A percentile compares a stretch with the other conserved stretches of the same genome.
Conservation (phyloP, 2,329 filamentous ascomycete species). For the Trichoderma pleuroti region DNA sequence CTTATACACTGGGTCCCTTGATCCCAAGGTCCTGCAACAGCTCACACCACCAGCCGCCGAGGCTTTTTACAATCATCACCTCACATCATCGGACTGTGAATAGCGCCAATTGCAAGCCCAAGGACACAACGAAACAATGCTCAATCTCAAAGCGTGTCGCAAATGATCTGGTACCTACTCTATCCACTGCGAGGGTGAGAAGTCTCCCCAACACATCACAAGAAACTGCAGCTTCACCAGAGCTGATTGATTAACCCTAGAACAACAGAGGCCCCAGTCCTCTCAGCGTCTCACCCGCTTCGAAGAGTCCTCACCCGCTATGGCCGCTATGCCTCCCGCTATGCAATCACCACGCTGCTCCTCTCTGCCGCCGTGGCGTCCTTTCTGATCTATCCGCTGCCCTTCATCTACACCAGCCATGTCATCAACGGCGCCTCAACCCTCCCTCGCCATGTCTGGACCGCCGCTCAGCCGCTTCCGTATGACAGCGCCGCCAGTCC, state of each 20-base stretch:
- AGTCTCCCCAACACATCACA: background rate
- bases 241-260: conserved; percentile 37
- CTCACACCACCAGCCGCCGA: background rate
- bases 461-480: conserved; percentile 62
- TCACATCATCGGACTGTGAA: background rate
- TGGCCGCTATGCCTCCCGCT: conserved; percentile 65
- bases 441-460: conserved; percentile 78
- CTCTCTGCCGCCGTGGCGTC: conserved; percentile 69
- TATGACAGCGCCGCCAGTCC: conserved; percentile 49
- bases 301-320: conserved; percentile 64
- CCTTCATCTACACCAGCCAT: conserved; percentile 70
- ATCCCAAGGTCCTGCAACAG: background rate
- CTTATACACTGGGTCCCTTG: background rate
- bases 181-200: conserved; percentile 73
- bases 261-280: conserved; percentile 69
- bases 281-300: conserved; percentile 62
- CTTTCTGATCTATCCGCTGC: conserved; percentile 68
- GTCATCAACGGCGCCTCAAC: conserved; percentile 68
- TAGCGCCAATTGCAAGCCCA: background rate
- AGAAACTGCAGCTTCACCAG: background rate
- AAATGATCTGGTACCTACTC: conserved; percentile 73
- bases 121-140: background rate
- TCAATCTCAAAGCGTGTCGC: background rate
- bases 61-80: background rate
- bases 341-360: conserved; percentile 71